phyloP scores from a whole-genome alignment of 352 stramenopile species.

The Pythium periplocum region DNA sequence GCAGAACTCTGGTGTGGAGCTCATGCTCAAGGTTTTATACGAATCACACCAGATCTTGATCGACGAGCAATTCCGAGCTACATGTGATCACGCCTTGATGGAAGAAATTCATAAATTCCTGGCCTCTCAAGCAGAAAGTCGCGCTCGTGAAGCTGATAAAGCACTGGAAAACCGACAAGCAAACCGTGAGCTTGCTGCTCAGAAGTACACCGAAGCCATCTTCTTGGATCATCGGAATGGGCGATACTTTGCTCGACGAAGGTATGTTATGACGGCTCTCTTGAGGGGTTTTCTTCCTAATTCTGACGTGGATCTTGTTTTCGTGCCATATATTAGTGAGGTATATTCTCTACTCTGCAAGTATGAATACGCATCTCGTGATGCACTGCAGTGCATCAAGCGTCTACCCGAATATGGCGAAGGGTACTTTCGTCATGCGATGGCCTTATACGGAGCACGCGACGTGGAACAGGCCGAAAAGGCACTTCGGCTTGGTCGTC shows the following conservation, averaged over 20 bases:
- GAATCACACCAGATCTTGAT: slow-evolving; percentile 14
- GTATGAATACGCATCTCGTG: slow-evolving; percentile 12
- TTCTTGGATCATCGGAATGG: slow-evolving; percentile 17
- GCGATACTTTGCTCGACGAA: slow-evolving; percentile 15
- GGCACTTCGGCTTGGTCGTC: slow-evolving; percentile 12
- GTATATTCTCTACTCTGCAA: slow-evolving; percentile 15
- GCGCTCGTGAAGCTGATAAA: slow-evolving; percentile 9
- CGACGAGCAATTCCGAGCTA: slow-evolving; percentile 11
- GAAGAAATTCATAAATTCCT: slow-evolving; percentile 17
- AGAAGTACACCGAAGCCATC: slow-evolving; percentile 20
- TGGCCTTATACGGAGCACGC: slow-evolving; percentile 13
- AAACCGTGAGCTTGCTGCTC: slow-evolving; percentile 11
- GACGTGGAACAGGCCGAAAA: slow-evolving; percentile 7
- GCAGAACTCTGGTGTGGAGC: slow-evolving; percentile 15
- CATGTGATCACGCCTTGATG: background rate
- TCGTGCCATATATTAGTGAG: slow-evolving; percentile 4
- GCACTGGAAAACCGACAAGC: slow-evolving; percentile 3
- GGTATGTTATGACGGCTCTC: slow-evolving; percentile 4
- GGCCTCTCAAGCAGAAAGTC: slow-evolving; percentile 9
- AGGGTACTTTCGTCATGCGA: slow-evolving; percentile 22
- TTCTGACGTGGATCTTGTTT: background rate
- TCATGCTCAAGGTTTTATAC: slow-evolving; percentile 18
- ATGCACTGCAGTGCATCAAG: slow-evolving; percentile 21
- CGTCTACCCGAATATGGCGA: slow-evolving; percentile 15
- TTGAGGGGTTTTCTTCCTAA: no score